These are phyloP conservation scores for Mycena polygramma DNA, from an alignment of 768 basidiomycete genomes.

Conservation along the genomic window DNA sequence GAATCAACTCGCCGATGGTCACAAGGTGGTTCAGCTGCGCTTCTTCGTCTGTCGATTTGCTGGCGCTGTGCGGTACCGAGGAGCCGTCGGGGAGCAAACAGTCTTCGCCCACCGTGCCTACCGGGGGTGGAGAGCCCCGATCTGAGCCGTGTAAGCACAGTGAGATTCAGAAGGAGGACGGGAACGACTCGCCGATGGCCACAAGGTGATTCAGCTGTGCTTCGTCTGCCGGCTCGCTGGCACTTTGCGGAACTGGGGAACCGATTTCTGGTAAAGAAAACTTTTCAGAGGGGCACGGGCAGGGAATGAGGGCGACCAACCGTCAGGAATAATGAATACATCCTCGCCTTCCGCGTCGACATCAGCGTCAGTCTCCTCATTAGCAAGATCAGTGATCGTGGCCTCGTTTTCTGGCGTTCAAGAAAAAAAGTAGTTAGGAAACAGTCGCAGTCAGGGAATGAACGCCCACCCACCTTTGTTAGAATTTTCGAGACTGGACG, in stretches of 20 bases:
- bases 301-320: neutral
- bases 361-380: conserved; percentile 26
- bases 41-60: no score
- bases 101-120: conserved; percentile 1
- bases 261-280: neutral
- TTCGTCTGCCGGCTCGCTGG: neutral
- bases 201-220: no score
- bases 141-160: no score
- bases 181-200: no score
- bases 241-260: neutral
- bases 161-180: no score
- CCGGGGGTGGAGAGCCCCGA: neutral
- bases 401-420: conserved; percentile 27
- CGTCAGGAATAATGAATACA: neutral
- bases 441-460: neutral
- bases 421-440: neutral
- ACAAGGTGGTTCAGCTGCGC: no score
- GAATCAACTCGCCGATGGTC: no score
- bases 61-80: neutral
- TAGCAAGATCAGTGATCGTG: conserved; percentile 28
- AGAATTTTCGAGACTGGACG: conserved; percentile 30
- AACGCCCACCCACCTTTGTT: conserved; percentile 24
- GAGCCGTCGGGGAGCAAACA: neutral
- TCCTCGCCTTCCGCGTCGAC: conserved; percentile 23
- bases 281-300: neutral